phyloP scores from a whole-genome alignment of 768 basidiomycete species.

The Sutorius australiensis region DNA sequence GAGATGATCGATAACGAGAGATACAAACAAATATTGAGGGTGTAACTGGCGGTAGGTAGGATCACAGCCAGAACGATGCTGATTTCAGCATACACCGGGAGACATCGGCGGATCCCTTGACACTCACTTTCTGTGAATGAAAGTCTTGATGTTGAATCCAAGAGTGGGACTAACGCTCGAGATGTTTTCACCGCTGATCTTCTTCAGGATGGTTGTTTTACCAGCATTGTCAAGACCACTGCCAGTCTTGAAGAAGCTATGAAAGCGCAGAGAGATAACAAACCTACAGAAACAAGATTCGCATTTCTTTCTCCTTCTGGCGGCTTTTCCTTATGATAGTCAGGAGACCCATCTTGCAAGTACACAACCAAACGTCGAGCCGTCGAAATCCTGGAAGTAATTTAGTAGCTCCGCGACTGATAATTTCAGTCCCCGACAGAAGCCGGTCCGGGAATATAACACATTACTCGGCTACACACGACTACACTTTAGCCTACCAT shows the following conservation, averaged over 20 bases:
- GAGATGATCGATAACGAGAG: neutral
- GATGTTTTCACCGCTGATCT: slow-evolving; percentile 90
- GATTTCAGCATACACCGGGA: slow-evolving; percentile 14
- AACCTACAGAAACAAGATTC: slow-evolving; percentile 84
- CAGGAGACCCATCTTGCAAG: slow-evolving; percentile 74
- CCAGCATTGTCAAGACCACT: slow-evolving; percentile 98
- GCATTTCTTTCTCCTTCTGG: slow-evolving; percentile 94
- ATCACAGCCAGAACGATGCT: slow-evolving; percentile 23
- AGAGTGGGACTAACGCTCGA: slow-evolving; percentile 85
- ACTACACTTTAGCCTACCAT: neutral
- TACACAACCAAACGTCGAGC: neutral
- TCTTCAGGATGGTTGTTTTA: slow-evolving; percentile 97
- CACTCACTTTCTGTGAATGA: slow-evolving; percentile 80
- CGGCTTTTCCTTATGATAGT: slow-evolving; percentile 97
- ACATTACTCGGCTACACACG: neutral
- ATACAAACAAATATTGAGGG: slow-evolving; percentile 41
- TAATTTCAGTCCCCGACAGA: slow-evolving; percentile 13
- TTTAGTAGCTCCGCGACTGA: slow-evolving; percentile 4
- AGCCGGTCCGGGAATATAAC: slow-evolving; percentile 17
- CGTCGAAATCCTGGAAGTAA: too few species aligned
- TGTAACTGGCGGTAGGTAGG: slow-evolving; percentile 35
- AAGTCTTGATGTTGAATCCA: slow-evolving; percentile 99
- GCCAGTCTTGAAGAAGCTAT: slow-evolving; percentile 17
- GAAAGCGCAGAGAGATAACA: slow-evolving; percentile 5
- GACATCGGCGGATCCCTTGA: slow-evolving; percentile 18